Base-by-base conservation (phyloP, 2,329 filamentous ascomycete genomes). In the Periconia digitata region DNA sequence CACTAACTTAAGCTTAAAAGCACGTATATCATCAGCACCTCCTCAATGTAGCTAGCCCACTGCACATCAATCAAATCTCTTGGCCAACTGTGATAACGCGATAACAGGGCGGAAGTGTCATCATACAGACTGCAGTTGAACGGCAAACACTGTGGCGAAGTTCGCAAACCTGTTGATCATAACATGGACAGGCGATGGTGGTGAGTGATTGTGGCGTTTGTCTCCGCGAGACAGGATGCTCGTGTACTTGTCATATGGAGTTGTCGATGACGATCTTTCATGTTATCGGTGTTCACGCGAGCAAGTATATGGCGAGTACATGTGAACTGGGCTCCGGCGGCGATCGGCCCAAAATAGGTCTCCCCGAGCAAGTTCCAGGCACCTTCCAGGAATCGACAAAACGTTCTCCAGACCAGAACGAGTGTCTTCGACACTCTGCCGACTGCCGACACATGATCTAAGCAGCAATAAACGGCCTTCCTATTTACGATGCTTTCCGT, bases 1-100 rank as follows among this genome's bases (percentile, higher is more conserved):
- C 50, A 57, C 67, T 63, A 64, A 59, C 48, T 62, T 64, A 64
- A 67, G 64, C 64, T 67, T 67, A 63, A 64, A 63, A 62, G 60
- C 59, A 63, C 58, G 55, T 60, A 58, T 47, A 42, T 24, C 43
- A 22, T 54, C 59, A 57, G 43, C 58, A 67, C 64, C 65, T 69
- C 62, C 67, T 65, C 52, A 54, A 66, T 61, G 21, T 49, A 61
- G 55, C 37, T 43, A 57, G 57, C 46, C 37, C 38, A 44, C 52
- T 54, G 62, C 58, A 58, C 53, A 62, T 62, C 62, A 66, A 64
- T 64, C 55, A 60, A 62, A 46, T 41, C n/a, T 49, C 39, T 50
- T 59, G 59, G 54, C 56, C 57, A 53, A 58, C 47, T 50, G 38
- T 54, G 64, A 64, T 65, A 67, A 66, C 55, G 45, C 54, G 56